These are phyloP conservation scores for Diaporthe nobilis DNA, from an alignment of 2,329 filamentous ascomycete genomes.

Conservation along the genomic window DNA sequence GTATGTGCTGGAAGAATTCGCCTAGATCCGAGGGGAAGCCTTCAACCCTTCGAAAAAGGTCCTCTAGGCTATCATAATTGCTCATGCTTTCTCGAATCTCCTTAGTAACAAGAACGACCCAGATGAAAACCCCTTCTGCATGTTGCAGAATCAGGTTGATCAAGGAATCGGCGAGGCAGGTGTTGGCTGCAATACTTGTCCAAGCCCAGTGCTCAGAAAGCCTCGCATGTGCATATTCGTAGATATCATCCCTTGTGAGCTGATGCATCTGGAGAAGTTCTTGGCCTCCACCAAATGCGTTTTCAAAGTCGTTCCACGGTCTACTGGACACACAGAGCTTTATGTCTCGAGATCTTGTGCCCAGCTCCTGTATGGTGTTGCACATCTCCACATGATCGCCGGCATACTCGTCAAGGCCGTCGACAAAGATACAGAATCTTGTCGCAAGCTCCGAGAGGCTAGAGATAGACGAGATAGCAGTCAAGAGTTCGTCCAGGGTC, in stretches of 20 bases:
- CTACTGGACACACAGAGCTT: constrained; percentile 8
- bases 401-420: not conserved
- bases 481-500: not conserved
- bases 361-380: not conserved
- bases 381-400: constrained; percentile 11
- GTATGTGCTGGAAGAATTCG: constrained; percentile 5
- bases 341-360: not conserved
- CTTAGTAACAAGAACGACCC: constrained; percentile 31
- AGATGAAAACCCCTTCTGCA: constrained; percentile 24
- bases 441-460: not conserved
- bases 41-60: constrained; percentile 5
- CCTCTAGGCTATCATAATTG: constrained; percentile 9
- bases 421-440: not conserved
- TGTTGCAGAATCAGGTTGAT: not conserved
- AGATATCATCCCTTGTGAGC: not conserved
- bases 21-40: not conserved
- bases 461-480: not conserved
- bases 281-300: not conserved
- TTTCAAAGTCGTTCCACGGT: constrained; percentile 5
- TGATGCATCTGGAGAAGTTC: not conserved
- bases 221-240: not conserved
- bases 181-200: not conserved
- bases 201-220: not conserved
- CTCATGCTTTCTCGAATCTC: not conserved
- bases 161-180: not conserved